Evolutionary conservation across 2,329 filamentous ascomycete species (phyloP), one percentile per base, ranked within the genome.

Genomic region (Fusarium clavum): DNA sequence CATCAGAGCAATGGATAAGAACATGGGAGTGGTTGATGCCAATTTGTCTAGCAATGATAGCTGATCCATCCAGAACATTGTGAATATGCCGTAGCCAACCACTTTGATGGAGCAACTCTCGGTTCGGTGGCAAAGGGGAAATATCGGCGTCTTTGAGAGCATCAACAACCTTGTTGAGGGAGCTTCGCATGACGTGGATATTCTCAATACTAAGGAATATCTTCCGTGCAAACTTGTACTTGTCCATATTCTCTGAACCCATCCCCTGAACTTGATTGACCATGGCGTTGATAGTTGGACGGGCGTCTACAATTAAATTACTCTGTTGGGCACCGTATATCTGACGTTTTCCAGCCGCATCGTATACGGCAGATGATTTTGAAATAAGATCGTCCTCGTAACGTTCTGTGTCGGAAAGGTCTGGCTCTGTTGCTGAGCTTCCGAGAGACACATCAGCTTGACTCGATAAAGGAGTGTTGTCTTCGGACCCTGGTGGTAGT

Each of bases 181-280:
- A 98, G 67, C 92, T 92, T 61, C 96, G 88, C 96, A 99, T 99
- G 67, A 98, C 94, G 77, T 99, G 96, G 64, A 99, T 98, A 78
- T 99, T 99, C 79, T 97, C 95, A 76, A 99, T 99, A 68, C 93
- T 96, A 59, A 99, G 87, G 77, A 97, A 99, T 30, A 92, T 91
- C 80, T 98, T 97, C 63, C 91, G 91, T 18, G 94, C 94, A 75
- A 94, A 95, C 67, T 92, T 93, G 82, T 99, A 99, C 80, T 97
- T 92, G 70, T 97, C 93, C 93, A 98, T 98, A 76, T 98, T 97
- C 80, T 99, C 96, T 1, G 95, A 97, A 4, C 96, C 96, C 78
- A 94, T 90, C 9, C 96, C 96, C 69, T 95, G 90, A 6, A 94
- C 93, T 79, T 98, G 94, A 87, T 98, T 98, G 9, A 94, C 94